Evolutionary conservation across 2,329 filamentous ascomycete species (phyloP).

Genomic region (Phialophora expanda): DNA sequence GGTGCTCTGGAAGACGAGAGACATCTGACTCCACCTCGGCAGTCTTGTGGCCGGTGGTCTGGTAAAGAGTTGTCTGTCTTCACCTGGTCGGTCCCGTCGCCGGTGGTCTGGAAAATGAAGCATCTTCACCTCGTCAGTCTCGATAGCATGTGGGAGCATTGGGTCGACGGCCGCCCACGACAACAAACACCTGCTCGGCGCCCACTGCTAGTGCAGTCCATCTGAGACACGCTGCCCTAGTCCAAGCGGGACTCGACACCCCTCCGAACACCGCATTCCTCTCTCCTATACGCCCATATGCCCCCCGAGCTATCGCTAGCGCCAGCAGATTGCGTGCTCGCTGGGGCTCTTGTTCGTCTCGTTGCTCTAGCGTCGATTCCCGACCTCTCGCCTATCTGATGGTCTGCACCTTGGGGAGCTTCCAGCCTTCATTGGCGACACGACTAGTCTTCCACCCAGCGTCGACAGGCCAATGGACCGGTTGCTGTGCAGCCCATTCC

Average conservation of each 20-base stretch:
- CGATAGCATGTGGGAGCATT: neutral
- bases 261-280: too few species aligned
- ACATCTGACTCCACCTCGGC: too few species aligned
- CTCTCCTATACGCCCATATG: neutral
- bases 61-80: too few species aligned
- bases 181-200: conserved; percentile 1
- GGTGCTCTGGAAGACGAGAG: neutral
- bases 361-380: conserved; percentile 20
- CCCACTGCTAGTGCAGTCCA: neutral
- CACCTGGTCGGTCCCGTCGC: neutral
- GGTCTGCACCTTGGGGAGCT: neutral
- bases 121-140: neutral
- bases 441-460: conserved; percentile 52
- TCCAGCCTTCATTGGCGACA: conserved; percentile 72
- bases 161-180: neutral
- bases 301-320: neutral
- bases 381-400: conserved; percentile 26
- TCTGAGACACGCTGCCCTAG: neutral
- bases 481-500: conserved; percentile 17
- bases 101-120: neutral
- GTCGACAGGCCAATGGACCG: conserved; percentile 26
- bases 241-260: neutral
- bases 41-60: neutral
- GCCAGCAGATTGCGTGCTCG: conserved; percentile 10
- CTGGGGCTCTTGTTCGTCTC: conserved; percentile 5